Base-by-base conservation (phyloP, 148 eudicot genomes). In the Chenopodium suecicum region DNA sequence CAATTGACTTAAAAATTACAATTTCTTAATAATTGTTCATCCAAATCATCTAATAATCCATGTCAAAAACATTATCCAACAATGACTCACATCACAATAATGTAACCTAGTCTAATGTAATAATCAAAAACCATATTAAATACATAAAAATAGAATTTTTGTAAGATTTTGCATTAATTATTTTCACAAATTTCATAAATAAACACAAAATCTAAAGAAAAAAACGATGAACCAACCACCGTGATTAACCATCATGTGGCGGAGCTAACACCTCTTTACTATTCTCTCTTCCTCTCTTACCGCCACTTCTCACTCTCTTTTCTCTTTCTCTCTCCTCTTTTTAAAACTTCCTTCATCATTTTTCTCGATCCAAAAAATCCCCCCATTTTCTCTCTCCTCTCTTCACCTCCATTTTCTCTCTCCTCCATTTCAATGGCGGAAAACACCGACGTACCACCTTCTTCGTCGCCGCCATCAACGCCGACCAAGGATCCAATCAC, bases 391-490 rank as follows among this genome's bases (percentile, higher is more conserved):
- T 73, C 78, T 74, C 83, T 76, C 22, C 78, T 74, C 83, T 76
- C 22, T 17, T 62, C 75, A 41, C 44, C 44, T 41, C 44, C 44
- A 41, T 6, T 72, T 77, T 37, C 29, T 12, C 20, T 8, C 64
- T 23, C 9, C 32, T 41, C 79, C 77, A 44, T 58, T 19, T 23
- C 79, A 47, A 87, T 87, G 89, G 85, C 89, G 82, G 89, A 80
- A 70, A 47, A 73, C 82, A 71, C 88, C 78, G 79, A 73, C 73
- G 23, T 73, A 16, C 64, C 87, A 34, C 80, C 87, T 1, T 66
- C 83, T 2, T 22, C 82, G 9, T 58, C 82, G 3, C 54, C 86
- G 32, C 78, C 85, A 6, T 62, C 81, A 17, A 54, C 87, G n/a
- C 50, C 81, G 25, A 29, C 83, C 23, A 81, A 72, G 66, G 90